Conservation (phyloP, 2,329 filamentous ascomycete species). For the Venturia oleaginea region DNA sequence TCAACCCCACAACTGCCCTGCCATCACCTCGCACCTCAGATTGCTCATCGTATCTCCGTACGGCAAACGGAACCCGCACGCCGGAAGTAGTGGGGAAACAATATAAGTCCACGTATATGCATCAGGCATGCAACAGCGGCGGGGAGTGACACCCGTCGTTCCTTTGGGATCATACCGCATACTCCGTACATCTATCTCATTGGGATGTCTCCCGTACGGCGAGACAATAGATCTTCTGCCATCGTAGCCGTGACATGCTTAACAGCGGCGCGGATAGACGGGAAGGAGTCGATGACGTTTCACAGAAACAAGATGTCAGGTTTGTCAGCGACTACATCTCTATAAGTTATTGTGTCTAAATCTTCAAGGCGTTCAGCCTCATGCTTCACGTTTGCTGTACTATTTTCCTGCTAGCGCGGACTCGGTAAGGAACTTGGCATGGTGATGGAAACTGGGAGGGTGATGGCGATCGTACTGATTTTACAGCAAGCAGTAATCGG, state of each 20-base stretch:
- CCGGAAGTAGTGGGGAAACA: not conserved
- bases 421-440: not conserved
- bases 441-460: not conserved
- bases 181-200: too few relatives aligned
- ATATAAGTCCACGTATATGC: not conserved
- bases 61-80: not conserved
- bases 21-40: not conserved
- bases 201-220: not conserved
- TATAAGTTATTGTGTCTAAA: not conserved
- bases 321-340: not conserved
- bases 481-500: not conserved
- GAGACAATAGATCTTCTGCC: not conserved
- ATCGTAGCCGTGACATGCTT: not conserved
- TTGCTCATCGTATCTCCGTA: not conserved
- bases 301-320: not conserved
- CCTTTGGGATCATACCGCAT: not conserved
- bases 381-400: not conserved
- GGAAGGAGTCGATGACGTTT: not conserved
- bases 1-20: not conserved
- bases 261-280: not conserved
- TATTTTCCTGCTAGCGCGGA: not conserved
- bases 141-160: not conserved
- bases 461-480: not conserved
- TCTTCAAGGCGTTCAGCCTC: not conserved
- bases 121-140: not conserved